Base-by-base conservation (phyloP, 306 rosid species). In the Macrotyloma uniflorum region DNA sequence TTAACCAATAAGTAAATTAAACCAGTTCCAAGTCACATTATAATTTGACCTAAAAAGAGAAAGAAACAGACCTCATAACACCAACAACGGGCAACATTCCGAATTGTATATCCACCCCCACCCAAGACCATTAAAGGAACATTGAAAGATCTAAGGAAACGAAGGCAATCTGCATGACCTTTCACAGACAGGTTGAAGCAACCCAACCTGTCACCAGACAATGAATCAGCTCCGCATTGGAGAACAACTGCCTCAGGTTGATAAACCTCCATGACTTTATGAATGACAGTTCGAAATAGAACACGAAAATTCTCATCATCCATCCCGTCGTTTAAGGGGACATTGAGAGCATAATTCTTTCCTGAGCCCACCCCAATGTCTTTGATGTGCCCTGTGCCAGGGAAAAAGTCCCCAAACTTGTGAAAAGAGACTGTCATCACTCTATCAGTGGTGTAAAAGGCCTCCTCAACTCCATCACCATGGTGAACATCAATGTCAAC, bases 391-490 rank as follows among this genome's bases (percentile, higher is more conserved):
- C 98, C 98, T 5, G 98, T 91, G 64, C 98, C 97, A 0, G 98
- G 98, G 84, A 93, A 93, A 83, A 90, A 93, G 74, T 91, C 97
- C 64, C 98, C 98, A 78, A 88, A 93, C 70, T 91, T 93, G 66
- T 93, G 98, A 50, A 93, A 93, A 6, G 97, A 91, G 51, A 93
- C 96, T 0, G 98, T 91, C 98, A 93, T 91, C 77, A 93, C 98
- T 80, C 98, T 88, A 59, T 93, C 97, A 15, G 98, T 93, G 65
- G 96, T 88, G 83, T 93, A 93, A 80, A 93, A 93, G n/a, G 98
- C 98, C 85, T 93, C 97, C 85, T 93, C 98, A 53, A 93, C 98
- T n/a, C 98, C 98, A 77, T 93, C 98, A 33, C 98, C 98, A 15
- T 93, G 98, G 83, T 93, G 97, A 33, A 92, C 97, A 75, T 92